Evolutionary conservation across 352 stramenopile genomes (phyloP).

Genomic region (Phytopythium ostracodes): DNA sequence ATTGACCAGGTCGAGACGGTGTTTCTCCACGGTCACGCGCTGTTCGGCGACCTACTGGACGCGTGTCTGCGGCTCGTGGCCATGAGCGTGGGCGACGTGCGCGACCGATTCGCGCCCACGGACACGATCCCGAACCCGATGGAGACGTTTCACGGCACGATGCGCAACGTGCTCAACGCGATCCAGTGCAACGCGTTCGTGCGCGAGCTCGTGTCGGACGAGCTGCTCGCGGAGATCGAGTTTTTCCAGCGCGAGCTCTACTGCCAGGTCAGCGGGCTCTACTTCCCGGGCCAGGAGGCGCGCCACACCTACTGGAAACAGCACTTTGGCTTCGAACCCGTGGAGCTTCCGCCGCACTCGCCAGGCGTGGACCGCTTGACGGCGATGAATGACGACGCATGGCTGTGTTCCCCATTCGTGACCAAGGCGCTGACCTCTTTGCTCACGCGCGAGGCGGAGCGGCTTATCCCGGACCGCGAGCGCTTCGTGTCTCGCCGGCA

Average conservation of each 20-base stretch:
- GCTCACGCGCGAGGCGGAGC: constrained; percentile 40
- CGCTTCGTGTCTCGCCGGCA: constrained; percentile 59
- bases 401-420: constrained; percentile 44
- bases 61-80: constrained; percentile 51
- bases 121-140: constrained; percentile 65
- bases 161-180: constrained; percentile 67
- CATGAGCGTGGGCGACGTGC: constrained; percentile 33
- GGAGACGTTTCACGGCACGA: constrained; percentile 70
- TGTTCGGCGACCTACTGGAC: constrained; percentile 57
- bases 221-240: constrained; percentile 51
- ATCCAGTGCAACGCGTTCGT: constrained; percentile 67
- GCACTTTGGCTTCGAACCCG: constrained; percentile 61
- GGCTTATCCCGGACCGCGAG: constrained; percentile 59
- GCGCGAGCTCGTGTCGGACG: constrained; percentile 50
- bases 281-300: constrained; percentile 44
- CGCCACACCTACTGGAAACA: constrained; percentile 53
- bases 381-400: constrained; percentile 9
- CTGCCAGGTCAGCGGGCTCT: constrained; percentile 70
- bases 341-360: constrained; percentile 15
- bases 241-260: constrained; percentile 63
- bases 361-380: not conserved
- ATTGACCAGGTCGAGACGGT: constrained; percentile 75
- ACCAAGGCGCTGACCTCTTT: constrained; percentile 36
- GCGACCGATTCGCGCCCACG: constrained; percentile 34
- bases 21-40: constrained; percentile 60